A percentile compares a stretch with the other conserved stretches of the same genome.
These are phyloP conservation scores for Sanghuangporus sanghuang DNA, from an alignment of 1,284 basidiomycete genomes.

Conservation along the genomic window DNA sequence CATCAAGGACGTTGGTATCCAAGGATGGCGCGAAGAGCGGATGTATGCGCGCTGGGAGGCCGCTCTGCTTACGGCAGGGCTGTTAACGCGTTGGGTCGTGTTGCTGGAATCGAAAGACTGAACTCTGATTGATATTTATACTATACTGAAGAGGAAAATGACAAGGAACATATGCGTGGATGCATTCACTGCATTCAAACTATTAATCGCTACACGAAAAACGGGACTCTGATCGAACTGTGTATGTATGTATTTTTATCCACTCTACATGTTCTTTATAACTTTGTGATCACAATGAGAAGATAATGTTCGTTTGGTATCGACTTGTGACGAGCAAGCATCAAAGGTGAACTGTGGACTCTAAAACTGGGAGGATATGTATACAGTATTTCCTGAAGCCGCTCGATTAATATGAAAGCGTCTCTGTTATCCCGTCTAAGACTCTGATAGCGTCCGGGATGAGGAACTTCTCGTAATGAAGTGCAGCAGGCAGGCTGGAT, in stretches of 20 bases:
- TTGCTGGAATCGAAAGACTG: slow-evolving; percentile 20
- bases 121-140: background rate
- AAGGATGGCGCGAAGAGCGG: slow-evolving; percentile 43
- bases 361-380: background rate
- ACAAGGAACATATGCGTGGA: background rate
- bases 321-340: background rate
- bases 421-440: slow-evolving; percentile 80
- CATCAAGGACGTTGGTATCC: slow-evolving; percentile 31
- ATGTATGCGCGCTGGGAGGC: slow-evolving; percentile 49
- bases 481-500: slow-evolving; percentile 67
- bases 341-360: background rate
- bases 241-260: too few species aligned
- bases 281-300: slow-evolving; percentile 11
- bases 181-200: background rate
- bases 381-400: background rate
- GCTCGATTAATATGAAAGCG: slow-evolving; percentile 59
- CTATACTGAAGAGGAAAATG: background rate
- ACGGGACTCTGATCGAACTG: background rate
- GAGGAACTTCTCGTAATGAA: slow-evolving; percentile 88
- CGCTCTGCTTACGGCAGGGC: slow-evolving; percentile 36
- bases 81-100: slow-evolving; percentile 34
- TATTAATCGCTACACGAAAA: background rate
- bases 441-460: slow-evolving; percentile 83
- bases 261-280: background rate
- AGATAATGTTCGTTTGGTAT: background rate